Evolutionary conservation across 2,329 filamentous ascomycete genomes (phyloP).

Genomic region (Sordariomycetes sp.): DNA sequence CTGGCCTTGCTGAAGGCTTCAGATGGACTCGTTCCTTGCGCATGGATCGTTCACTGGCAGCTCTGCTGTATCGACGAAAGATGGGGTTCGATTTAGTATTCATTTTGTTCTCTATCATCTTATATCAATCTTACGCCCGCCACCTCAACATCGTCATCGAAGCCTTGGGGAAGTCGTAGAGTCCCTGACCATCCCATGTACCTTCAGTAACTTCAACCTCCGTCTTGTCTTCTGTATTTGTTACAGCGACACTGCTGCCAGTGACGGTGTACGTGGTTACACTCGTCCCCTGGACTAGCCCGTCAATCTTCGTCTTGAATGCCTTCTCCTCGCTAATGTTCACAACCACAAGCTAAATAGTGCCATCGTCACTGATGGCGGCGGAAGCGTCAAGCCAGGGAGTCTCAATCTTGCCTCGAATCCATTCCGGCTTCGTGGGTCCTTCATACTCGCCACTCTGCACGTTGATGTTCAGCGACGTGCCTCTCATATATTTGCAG

Average conservation of each 20-base stretch:
- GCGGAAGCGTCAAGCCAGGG: slow-evolving; percentile 65
- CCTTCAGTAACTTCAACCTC: slow-evolving; percentile 38
- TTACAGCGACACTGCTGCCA: slow-evolving; percentile 34
- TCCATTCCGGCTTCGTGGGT: slow-evolving; percentile 54
- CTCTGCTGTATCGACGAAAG: no score
- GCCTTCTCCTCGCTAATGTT: slow-evolving; percentile 57
- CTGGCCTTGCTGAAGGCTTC: no score
- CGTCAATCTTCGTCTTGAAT: slow-evolving; percentile 51
- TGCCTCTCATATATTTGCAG: slow-evolving; percentile 57
- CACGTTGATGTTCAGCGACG: slow-evolving; percentile 58
- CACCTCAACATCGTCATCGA: slow-evolving; percentile 59
- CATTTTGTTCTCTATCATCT: no score
- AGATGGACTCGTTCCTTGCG: no score
- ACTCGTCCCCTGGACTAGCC: slow-evolving; percentile 32
- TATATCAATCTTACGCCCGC: slow-evolving; percentile 35
- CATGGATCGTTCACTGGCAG: no score
- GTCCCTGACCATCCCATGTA: slow-evolving; percentile 53
- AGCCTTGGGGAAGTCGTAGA: slow-evolving; percentile 59
- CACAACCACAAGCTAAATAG: slow-evolving; percentile 59
- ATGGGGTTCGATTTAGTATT: no score
- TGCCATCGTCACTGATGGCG: slow-evolving; percentile 45
- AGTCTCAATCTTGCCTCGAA: slow-evolving; percentile 55
- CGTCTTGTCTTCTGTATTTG: slow-evolving; percentile 54
- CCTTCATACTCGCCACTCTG: slow-evolving; percentile 57
- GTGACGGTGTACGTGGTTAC: slow-evolving; percentile 51